Base-by-base conservation (phyloP, 176 grass and related monocot genomes). In the Calamus simplicifolius region DNA sequence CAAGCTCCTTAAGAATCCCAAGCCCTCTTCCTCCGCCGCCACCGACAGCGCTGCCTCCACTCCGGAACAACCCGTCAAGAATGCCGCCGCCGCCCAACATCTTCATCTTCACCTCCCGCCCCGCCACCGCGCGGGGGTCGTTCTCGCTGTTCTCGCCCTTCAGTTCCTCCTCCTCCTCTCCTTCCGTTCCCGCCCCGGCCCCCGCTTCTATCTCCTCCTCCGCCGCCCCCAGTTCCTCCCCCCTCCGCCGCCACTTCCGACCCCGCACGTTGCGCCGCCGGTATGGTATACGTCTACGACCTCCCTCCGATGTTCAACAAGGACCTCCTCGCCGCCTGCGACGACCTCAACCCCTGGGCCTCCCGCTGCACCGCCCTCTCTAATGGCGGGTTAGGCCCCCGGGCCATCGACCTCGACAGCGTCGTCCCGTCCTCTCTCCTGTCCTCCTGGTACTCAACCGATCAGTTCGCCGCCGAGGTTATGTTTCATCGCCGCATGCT, bases 401-500 rank as follows among this genome's bases (percentile, higher is more conserved):
- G 53, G 2, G 71, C 61, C 19, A 28, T 48, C 59, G 52, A 56
- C 18, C 18, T 81, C 0, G 72, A 29, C 25, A 66, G 66, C 5
- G 65, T 57, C 25, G 77, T 88, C 12, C 63, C 63, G 28, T 2
- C 35, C 57, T 8, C 10, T 62, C 68, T 85, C 31, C n/a, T 85
- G 49, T 55, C 59, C 29, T 77, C 49, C 38, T 96, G 92, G 92
- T 82, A 68, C 74, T 71, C 77, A 64, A 96, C 87, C 23, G 86
- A 96, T 57, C 92, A 96, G 65, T 90, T 96, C 75, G 48, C 69
- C 2, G 76, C 83, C 1, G 92, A 96, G 78, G 8, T 82, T 27
- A 96, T 82, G 25, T 29, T 85, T 61, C 87, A 96, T 71, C 77
- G 76, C 69, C 86, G 92, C 29, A 70, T 90, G 6, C 87, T 96